Evolutionary conservation across 1,284 basidiomycete genomes (phyloP), one percentile per base, ranked within the genome.

Genomic region (Malassezia caprae): DNA sequence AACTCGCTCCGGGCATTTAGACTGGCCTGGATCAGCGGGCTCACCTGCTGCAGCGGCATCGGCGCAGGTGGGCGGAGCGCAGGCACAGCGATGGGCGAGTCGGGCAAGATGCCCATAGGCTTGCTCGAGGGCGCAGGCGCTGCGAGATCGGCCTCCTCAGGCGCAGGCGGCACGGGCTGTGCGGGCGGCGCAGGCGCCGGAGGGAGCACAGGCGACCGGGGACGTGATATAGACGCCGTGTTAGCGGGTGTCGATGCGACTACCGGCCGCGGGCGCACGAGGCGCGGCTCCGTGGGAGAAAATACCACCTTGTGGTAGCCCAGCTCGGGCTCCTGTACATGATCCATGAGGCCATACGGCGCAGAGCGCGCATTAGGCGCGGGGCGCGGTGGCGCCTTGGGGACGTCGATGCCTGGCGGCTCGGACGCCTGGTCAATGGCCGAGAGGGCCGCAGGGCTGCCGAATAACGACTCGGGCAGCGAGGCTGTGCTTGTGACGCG

Each of bases 11-110:
- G 61, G 2, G 72, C 72, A 32, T 69, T 64, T 37, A 74, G 61
- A 49, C 68, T 64, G 11, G 72, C 72, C 49, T 73, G 72, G 51
- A 74, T 74, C 48, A 74, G 67, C 35, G 72, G 72, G 40, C 60
- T 64, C 34, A 71, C 66, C 49, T 67, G 67, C 21, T 69, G 55
- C 3, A 68, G 66, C 15, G 72, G 70, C 35, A 68, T 59, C 0
- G 70, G 69, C 28, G 63, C 52, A 26, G 52, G 50, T 11, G 55
- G 56, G 32, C 56, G 50, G 23, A 37, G 46, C 23, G 30, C 27
- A 21, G 44, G 28, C 24, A 61, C 57, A 24, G 50, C 12, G 24
- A 42, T 1, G 60, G 64, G 2, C 65, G 60, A 17, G 55, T 65
- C 47, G 11, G 37, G 37, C 19, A 39, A 12, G 7, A 39, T 21